These are phyloP conservation scores for Wilcoxina mikolae DNA, from an alignment of 495 filamentous ascomycete species.

Conservation along the genomic window DNA sequence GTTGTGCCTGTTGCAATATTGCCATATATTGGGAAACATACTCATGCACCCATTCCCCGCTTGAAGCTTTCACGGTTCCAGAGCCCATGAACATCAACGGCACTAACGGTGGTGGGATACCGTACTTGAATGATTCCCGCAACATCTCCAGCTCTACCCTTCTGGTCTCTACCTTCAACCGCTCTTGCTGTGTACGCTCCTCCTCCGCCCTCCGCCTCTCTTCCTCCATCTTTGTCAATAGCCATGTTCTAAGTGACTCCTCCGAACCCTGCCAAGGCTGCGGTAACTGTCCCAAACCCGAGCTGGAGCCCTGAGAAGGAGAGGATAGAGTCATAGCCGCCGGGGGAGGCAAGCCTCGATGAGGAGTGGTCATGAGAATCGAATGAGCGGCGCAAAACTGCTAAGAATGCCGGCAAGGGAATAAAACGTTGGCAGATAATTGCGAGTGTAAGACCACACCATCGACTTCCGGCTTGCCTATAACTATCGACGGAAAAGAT, in stretches of 20 bases:
- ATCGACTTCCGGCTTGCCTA: slow-evolving; percentile 7
- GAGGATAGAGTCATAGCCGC: slow-evolving; percentile 51
- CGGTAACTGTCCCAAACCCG: slow-evolving; percentile 51
- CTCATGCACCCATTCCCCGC: slow-evolving; percentile 63
- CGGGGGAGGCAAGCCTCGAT: slow-evolving; percentile 61
- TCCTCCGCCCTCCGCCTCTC: slow-evolving; percentile 74
- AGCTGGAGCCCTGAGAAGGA: slow-evolving; percentile 34
- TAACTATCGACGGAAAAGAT: background rate
- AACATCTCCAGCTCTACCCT: slow-evolving; percentile 75
- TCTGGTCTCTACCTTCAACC: slow-evolving; percentile 61
- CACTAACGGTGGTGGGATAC: slow-evolving; percentile 72
- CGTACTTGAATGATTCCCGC: slow-evolving; percentile 59
- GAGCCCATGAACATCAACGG: slow-evolving; percentile 82
- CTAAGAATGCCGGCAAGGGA: background rate
- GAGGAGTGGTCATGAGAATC: slow-evolving; percentile 49
- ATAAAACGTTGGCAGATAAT: slow-evolving; percentile 2
- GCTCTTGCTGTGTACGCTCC: slow-evolving; percentile 72
- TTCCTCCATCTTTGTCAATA: slow-evolving; percentile 71
- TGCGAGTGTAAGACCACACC: background rate
- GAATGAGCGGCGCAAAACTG: background rate
- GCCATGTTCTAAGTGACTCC: slow-evolving; percentile 68
- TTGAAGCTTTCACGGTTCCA: slow-evolving; percentile 43
- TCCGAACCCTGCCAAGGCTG: slow-evolving; percentile 59
- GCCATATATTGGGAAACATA: slow-evolving; percentile 41
- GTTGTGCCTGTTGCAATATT: slow-evolving; percentile 36